These are phyloP conservation scores for Quercus lobata DNA, from an alignment of 331 rosid species.

Conservation along the genomic window DNA sequence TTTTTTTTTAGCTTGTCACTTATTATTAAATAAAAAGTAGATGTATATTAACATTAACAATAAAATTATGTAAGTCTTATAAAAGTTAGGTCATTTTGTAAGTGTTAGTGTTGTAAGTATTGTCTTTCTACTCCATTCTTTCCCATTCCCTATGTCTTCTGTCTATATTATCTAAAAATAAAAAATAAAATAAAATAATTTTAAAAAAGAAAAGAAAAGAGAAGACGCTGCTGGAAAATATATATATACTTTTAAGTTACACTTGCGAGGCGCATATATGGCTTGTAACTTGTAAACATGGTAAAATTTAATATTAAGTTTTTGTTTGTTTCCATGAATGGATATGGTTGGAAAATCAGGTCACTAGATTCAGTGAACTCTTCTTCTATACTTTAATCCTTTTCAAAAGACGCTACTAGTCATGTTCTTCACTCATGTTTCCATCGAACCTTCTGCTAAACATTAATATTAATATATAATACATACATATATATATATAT, in stretches of 20 bases:
- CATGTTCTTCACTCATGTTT: slow-evolving; percentile 1
- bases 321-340: neutral
- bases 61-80: too few species aligned
- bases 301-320: neutral
- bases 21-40: too few species aligned
- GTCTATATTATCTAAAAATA: too few species aligned
- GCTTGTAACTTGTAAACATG: neutral
- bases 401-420: slow-evolving; percentile 4
- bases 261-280: neutral
- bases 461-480: neutral
- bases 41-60: too few species aligned
- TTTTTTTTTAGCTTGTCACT: too few species aligned
- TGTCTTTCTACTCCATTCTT: too few species aligned
- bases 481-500: too few species aligned
- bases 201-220: neutral
- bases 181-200: too few species aligned
- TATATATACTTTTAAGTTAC: neutral
- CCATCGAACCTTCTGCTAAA: neutral
- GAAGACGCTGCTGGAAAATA: neutral
- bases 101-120: too few species aligned
- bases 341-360: neutral
- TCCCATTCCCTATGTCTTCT: rapidly evolving
- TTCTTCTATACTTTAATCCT: neutral
- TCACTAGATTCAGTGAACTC: slow-evolving; percentile 14
- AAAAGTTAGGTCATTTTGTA: too few species aligned